A percentile compares a stretch with the other conserved stretches of the same genome.
phyloP scores from a whole-genome alignment of 1,139 yeast species.

The Pichia sp. region DNA sequence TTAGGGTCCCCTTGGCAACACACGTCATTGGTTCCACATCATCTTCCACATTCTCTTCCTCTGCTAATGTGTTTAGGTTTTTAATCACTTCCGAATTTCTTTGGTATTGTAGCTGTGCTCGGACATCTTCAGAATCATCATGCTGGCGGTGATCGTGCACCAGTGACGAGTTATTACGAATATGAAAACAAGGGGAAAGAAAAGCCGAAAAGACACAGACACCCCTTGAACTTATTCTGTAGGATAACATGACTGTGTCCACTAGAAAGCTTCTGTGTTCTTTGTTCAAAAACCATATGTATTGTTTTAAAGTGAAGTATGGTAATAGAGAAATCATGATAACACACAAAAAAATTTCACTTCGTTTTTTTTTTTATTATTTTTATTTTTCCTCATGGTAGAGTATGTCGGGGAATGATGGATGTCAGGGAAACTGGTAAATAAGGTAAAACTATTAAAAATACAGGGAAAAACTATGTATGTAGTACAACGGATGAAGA shows the following conservation, averaged over 20 bases:
- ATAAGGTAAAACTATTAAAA: neutral
- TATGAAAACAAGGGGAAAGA: neutral
- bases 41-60: neutral
- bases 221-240: neutral
- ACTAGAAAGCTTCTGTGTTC: too few species aligned
- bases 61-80: neutral
- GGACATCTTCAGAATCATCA: neutral
- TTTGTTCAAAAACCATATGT: neutral
- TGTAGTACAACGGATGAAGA: neutral
- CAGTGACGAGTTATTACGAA: neutral
- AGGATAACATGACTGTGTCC: neutral
- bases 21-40: constrained; percentile 1
- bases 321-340: neutral
- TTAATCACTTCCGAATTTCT: neutral
- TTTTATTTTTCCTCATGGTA: neutral
- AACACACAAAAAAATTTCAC: neutral
- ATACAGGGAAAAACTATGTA: neutral
- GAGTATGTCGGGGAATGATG: neutral
- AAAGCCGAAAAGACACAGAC: neutral
- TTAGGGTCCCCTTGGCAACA: constrained; percentile 3
- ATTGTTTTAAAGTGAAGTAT: neutral
- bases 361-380: neutral
- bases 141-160: neutral
- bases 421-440: neutral
- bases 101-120: neutral